Conservation (phyloP, 345 rosid species). For the rapeseed (Brassica napus) region DNA sequence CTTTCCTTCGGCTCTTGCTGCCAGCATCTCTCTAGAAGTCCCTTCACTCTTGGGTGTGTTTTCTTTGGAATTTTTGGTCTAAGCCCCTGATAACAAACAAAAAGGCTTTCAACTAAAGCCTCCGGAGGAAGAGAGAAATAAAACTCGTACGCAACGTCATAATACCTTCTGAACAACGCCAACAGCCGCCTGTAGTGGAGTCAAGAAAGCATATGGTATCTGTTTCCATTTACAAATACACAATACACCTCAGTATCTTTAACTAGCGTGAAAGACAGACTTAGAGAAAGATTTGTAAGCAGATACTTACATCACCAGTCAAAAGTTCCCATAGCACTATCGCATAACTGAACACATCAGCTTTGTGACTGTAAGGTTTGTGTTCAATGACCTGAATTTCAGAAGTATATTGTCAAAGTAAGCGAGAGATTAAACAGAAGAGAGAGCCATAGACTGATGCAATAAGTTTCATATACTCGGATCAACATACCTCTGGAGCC, state of each 20-base stretch:
- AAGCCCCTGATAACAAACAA: slow-evolving; percentile 49
- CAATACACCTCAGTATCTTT: not conserved
- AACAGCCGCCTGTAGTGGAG: slow-evolving; percentile 93
- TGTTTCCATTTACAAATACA: slow-evolving; percentile 43
- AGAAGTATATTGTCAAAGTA: too few relatives aligned
- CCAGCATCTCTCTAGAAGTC: slow-evolving; percentile 89
- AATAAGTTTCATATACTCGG: not conserved
- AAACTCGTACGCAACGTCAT: not conserved
- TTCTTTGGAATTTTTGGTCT: slow-evolving; percentile 83
- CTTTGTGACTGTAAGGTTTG: slow-evolving; percentile 89
- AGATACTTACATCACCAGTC: slow-evolving; percentile 71
- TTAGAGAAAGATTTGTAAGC: not conserved
- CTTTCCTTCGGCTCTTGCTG: slow-evolving; percentile 73
- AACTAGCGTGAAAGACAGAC: slow-evolving; percentile 1
- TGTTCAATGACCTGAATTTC: slow-evolving; percentile 89
- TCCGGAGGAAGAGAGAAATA: not conserved
- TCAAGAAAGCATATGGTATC: slow-evolving; percentile 78
- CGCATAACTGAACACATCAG: slow-evolving; percentile 92
- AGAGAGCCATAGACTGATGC: not conserved
- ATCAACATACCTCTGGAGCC: slow-evolving; percentile 83
- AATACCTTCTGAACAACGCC: slow-evolving; percentile 91
- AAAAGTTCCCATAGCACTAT: slow-evolving; percentile 91
- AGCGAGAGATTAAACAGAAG: not conserved
- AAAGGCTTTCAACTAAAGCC: slow-evolving; percentile 4
- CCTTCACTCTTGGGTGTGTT: slow-evolving; percentile 65